phyloP scores from a whole-genome alignment of 2,329 filamentous ascomycete genomes.

The Coniochaeta pulveracea region DNA sequence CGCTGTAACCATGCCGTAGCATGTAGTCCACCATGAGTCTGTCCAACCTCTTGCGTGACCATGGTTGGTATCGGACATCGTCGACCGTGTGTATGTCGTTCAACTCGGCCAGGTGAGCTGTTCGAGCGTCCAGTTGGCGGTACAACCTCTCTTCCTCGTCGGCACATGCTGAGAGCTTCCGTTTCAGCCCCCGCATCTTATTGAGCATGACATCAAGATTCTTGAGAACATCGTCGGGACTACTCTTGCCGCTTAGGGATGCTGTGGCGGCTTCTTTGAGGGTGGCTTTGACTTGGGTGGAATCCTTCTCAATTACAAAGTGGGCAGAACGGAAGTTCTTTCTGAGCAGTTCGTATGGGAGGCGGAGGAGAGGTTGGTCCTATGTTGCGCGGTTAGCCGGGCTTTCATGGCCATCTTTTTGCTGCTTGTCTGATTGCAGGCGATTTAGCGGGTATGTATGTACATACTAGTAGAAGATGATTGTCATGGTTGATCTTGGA shows the following conservation, averaged over 20 bases:
- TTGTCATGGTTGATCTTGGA: constrained; percentile 63
- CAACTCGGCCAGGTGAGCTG: constrained; percentile 71
- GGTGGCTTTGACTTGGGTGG: constrained; percentile 46
- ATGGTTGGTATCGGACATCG: constrained; percentile 88
- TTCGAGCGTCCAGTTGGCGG: constrained; percentile 61
- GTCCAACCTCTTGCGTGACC: constrained; percentile 74
- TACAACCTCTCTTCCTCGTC: constrained; percentile 73
- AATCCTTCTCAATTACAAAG: constrained; percentile 63
- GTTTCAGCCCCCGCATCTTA: constrained; percentile 76
- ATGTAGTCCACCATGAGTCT: constrained; percentile 88
- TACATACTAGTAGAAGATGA: constrained; percentile 60
- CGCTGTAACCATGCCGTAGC: constrained; percentile 68
- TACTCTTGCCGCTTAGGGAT: constrained; percentile 50
- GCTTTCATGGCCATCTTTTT: constrained; percentile 3
- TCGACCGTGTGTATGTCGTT: constrained; percentile 70
- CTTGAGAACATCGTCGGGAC: constrained; percentile 61
- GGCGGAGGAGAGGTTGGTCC: constrained; percentile 90
- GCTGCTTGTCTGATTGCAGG: constrained; percentile 5
- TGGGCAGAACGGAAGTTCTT: constrained; percentile 89
- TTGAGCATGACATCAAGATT: constrained; percentile 76
- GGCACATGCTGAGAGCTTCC: constrained; percentile 68
- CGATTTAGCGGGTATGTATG: background rate
- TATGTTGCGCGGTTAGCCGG: constrained; percentile 20
- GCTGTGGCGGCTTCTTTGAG: constrained; percentile 55
- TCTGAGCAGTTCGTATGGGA: constrained; percentile 84